Evolutionary conservation across 257 asterid species (phyloP).

Genomic region (Solanum phureja): DNA sequence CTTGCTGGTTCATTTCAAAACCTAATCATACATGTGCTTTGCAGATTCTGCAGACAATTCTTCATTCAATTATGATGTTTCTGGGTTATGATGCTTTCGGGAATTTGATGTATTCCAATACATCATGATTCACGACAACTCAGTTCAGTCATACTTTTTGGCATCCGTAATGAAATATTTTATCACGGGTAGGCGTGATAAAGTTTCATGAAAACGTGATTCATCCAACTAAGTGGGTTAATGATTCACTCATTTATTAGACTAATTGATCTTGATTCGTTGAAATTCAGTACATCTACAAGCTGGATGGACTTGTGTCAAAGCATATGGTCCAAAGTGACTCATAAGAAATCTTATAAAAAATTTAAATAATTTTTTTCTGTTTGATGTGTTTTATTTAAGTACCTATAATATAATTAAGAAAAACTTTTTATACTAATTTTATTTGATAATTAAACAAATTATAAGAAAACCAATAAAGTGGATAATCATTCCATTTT

Average conservation of each 20-base stretch:
- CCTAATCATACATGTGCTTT: not conserved
- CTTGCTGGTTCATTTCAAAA: not conserved
- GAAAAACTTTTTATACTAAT: not conserved
- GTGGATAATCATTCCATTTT: not conserved
- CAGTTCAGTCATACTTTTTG: not conserved
- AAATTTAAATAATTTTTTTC: too few species aligned
- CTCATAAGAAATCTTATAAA: not conserved
- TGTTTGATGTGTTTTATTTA: too few species aligned
- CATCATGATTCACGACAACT: not conserved
- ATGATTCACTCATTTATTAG: not conserved
- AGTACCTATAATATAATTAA: not conserved
- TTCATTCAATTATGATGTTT: not conserved
- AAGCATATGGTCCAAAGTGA: not conserved
- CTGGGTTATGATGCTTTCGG: not conserved
- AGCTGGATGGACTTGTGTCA: not conserved
- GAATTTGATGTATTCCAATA: not conserved
- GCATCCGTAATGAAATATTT: not conserved
- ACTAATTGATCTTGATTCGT: not conserved
- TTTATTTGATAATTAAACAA: not conserved
- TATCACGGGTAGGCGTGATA: not conserved
- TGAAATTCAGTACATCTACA: not conserved
- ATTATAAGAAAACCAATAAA: not conserved
- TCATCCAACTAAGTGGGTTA: not conserved
- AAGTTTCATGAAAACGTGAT: not conserved
- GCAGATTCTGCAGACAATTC: not conserved